These are phyloP conservation scores for Neurospora sp. DNA, from an alignment of 2,329 filamentous ascomycete genomes.

Conservation along the genomic window DNA sequence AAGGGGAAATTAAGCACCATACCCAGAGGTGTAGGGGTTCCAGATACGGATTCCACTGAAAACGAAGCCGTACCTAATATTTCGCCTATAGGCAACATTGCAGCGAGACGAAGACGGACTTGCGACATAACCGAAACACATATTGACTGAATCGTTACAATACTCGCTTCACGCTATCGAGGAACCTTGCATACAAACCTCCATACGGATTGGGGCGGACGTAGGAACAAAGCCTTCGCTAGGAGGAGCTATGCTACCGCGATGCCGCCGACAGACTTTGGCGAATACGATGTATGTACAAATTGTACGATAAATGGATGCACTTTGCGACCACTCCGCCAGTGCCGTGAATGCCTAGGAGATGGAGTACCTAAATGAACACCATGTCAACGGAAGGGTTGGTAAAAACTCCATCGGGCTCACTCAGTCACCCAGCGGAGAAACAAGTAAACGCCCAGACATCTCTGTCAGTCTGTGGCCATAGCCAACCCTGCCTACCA, in stretches of 20 bases:
- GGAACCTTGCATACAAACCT: background rate
- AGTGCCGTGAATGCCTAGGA: background rate
- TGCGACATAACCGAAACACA: background rate
- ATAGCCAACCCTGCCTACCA: background rate
- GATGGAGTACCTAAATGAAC: background rate
- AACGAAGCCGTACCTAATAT: background rate
- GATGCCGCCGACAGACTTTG: background rate
- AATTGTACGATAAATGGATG: background rate
- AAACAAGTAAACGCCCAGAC: background rate
- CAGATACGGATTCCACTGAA: background rate
- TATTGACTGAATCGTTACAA: background rate
- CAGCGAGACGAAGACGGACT: background rate
- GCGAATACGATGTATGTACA: background rate
- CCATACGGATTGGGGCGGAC: background rate
- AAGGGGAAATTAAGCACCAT: background rate
- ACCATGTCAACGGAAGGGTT: background rate
- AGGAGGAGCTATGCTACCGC: background rate
- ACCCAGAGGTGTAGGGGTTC: background rate
- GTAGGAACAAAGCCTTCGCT: background rate
- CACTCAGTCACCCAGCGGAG: background rate
- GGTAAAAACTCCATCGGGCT: background rate
- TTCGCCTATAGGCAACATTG: background rate
- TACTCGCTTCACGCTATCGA: background rate
- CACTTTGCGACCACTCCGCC: background rate
- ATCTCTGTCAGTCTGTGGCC: background rate